phyloP scores from a whole-genome alignment of 768 basidiomycete species.

The Podaxis rugospora region DNA sequence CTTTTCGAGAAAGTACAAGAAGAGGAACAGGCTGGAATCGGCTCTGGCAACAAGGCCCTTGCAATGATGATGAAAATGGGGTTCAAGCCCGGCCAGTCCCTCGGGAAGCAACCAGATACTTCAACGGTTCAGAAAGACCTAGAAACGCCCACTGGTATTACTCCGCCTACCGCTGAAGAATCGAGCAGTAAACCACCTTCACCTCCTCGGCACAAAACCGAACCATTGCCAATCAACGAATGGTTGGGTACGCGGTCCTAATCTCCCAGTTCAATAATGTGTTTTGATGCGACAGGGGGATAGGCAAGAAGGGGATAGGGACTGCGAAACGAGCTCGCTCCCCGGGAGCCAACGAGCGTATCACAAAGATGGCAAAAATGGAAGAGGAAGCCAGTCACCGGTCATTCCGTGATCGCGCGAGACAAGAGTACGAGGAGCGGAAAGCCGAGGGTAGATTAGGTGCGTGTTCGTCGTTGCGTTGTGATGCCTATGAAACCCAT shows the following conservation, averaged over 20 bases:
- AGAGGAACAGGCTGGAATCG: conserved; percentile 47
- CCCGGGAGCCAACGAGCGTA: conserved; percentile 55
- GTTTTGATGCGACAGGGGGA: conserved; percentile 3
- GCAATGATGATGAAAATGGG: conserved; percentile 95
- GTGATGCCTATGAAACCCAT: conserved; percentile 1
- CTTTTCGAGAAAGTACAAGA: conserved; percentile 77
- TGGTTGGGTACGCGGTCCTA: conserved; percentile 63
- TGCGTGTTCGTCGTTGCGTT: conserved; percentile 17
- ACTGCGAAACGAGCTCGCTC: conserved; percentile 64
- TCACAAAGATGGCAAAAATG: conserved; percentile 77
- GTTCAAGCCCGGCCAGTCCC: conserved; percentile 77
- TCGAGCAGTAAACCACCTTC: conserved; percentile 12
- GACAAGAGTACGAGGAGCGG: conserved; percentile 71
- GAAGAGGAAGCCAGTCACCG: conserved; percentile 52
- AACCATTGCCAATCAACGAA: conserved; percentile 73
- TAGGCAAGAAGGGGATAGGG: conserved; percentile 80
- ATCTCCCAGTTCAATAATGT: not conserved
- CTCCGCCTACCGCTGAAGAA: conserved; percentile 7
- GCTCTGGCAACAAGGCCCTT: conserved; percentile 68
- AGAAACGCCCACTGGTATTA: not conserved
- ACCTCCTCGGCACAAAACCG: conserved; percentile 40
- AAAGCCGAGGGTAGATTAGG: conserved; percentile 67
- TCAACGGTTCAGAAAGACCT: not conserved
- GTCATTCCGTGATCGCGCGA: conserved; percentile 65
- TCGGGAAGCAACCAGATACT: conserved; percentile 40